Conservation (phyloP, 2,329 filamentous ascomycete species). For the Neobulgaria alba region DNA sequence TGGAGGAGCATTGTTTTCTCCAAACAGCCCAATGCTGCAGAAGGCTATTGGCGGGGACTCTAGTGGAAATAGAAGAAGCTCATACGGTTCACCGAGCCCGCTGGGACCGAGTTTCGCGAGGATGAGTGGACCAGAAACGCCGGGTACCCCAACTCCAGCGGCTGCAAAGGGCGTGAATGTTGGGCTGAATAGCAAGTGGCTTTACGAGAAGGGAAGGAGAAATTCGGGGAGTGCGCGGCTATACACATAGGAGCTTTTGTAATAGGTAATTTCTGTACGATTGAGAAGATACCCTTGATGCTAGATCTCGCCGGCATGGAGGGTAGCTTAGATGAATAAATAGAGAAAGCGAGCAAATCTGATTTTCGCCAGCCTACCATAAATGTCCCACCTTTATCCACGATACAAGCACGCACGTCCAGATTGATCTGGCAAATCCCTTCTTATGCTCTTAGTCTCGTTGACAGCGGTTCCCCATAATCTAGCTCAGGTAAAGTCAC, state of each 20-base stretch:
- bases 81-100: conserved; percentile 50
- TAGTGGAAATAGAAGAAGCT: conserved; percentile 47
- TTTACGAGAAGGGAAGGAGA: conserved; percentile 71
- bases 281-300: conserved; percentile 24
- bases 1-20: conserved; percentile 42
- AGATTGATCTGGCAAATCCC: too few species aligned
- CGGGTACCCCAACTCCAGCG: conserved; percentile 61
- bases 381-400: too few species aligned
- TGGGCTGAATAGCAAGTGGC: conserved; percentile 84
- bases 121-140: conserved; percentile 38
- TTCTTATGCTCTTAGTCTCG: too few species aligned
- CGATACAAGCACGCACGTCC: too few species aligned
- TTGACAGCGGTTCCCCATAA: too few species aligned
- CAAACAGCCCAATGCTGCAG: conserved; percentile 51
- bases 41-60: conserved; percentile 48
- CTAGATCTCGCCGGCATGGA: too few species aligned
- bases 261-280: conserved; percentile 10
- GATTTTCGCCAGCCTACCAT: too few species aligned
- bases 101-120: conserved; percentile 40
- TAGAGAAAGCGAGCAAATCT: too few species aligned
- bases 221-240: conserved; percentile 24
- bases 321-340: too few species aligned
- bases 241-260: conserved; percentile 19
- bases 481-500: too few species aligned
- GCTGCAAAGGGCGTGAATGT: conserved; percentile 63